Conservation (phyloP, 768 basidiomycete species). For the Termitomyces sp. region DNA sequence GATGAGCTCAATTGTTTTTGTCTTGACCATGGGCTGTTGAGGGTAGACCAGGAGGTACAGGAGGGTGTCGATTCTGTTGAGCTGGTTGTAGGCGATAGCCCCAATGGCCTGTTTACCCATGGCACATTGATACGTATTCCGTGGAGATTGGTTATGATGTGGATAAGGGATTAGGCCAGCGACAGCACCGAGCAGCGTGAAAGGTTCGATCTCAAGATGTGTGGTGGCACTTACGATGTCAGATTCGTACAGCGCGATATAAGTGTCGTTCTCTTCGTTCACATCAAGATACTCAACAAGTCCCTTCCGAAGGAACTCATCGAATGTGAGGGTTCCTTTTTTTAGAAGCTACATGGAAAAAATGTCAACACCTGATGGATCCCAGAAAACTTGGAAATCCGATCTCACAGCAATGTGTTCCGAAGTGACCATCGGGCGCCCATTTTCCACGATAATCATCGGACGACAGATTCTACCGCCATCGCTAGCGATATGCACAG, state of each 20-base stretch:
- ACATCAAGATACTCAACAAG: conserved; percentile 98
- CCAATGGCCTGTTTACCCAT: conserved; percentile 99
- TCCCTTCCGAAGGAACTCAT: conserved; percentile 89
- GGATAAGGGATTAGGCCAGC: conserved; percentile 99
- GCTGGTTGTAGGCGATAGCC: conserved; percentile 96
- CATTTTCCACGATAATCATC: conserved; percentile 91
- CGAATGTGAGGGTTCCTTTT: conserved; percentile 72
- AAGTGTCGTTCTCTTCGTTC: conserved; percentile 98
- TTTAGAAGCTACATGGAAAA: conserved; percentile 61
- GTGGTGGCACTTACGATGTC: conserved; percentile 81
- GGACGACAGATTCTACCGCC: conserved; percentile 98
- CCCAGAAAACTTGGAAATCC: conserved; percentile 3
- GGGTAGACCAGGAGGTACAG: conserved; percentile 98
- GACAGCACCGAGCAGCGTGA: conserved; percentile 95
- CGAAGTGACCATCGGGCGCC: conserved; percentile 65
- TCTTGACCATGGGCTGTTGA: conserved; percentile 99
- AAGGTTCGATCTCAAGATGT: conserved; percentile 97
- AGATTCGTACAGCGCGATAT: conserved; percentile 90
- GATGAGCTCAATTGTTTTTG: conserved; percentile 94
- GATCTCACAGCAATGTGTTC: conserved; percentile 71
- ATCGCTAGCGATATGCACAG: conserved; percentile 95
- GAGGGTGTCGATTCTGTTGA: conserved; percentile 95
- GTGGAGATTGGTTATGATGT: conserved; percentile 98
- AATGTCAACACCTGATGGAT: conserved; percentile 1
- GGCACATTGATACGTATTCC: conserved; percentile 99